A percentile compares a stretch with the other conserved stretches of the same genome.
Conservation (phyloP, 2,329 filamentous ascomycete species). For the Pseudocercospora fuligena region DNA sequence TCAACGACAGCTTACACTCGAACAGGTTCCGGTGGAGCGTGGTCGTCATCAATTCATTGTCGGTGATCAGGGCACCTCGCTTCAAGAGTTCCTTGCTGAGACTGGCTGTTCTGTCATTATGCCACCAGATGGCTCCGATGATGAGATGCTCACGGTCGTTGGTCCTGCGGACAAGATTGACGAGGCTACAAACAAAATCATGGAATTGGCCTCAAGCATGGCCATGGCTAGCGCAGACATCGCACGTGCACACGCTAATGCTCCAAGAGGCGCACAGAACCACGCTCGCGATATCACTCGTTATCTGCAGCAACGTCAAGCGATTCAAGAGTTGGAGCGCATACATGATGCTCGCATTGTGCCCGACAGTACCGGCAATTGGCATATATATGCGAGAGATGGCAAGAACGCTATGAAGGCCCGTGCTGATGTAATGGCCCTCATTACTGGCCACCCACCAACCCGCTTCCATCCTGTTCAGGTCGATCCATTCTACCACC, state of each 20-base stretch:
- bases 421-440: constrained; percentile 73
- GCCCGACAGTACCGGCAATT: constrained; percentile 72
- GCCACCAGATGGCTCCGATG: constrained; percentile 74
- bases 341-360: constrained; percentile 86
- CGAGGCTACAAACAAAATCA: constrained; percentile 77
- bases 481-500: constrained; percentile 80
- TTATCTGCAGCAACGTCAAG: constrained; percentile 81
- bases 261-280: constrained; percentile 70
- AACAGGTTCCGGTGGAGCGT: constrained; percentile 80
- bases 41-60: constrained; percentile 95
- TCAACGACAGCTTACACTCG: constrained; percentile 73
- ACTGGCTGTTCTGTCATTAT: constrained; percentile 90
- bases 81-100: constrained; percentile 85
- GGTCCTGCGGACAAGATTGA: constrained; percentile 73
- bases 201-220: constrained; percentile 87
- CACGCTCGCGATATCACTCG: constrained; percentile 87
- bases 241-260: constrained; percentile 75
- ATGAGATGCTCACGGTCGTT: constrained; percentile 82
- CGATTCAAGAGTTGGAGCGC: constrained; percentile 81
- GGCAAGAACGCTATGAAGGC: constrained; percentile 80
- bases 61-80: constrained; percentile 76
- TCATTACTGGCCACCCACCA: constrained; percentile 76
- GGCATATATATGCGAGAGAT: constrained; percentile 87
- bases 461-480: constrained; percentile 69
- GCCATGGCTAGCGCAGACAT: constrained; percentile 83